Evolutionary conservation across 371 early-diverging fungal genomes (phyloP).

Genomic region (Zopfochytrium polystomum): DNA sequence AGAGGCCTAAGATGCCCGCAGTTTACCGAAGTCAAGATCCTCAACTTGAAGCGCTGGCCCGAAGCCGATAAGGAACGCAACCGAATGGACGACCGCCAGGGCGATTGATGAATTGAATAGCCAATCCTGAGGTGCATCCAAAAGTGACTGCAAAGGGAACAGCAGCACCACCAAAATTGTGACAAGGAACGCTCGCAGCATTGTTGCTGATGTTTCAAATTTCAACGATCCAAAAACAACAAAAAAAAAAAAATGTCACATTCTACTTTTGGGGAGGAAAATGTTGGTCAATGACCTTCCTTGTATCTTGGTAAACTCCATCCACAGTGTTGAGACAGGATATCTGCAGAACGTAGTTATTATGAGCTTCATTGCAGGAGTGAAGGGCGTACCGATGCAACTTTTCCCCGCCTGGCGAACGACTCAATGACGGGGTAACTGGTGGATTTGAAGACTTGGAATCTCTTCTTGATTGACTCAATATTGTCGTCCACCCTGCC

Average conservation of each 20-base stretch:
- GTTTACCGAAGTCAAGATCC: too few relatives aligned
- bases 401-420: slow-evolving; percentile 71
- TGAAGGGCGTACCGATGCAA: slow-evolving; percentile 55
- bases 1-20: too few relatives aligned
- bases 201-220: too few relatives aligned
- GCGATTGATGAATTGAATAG: too few relatives aligned
- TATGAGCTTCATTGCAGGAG: background rate
- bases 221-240: too few relatives aligned
- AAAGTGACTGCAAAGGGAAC: too few relatives aligned
- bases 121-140: too few relatives aligned
- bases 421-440: slow-evolving; percentile 87
- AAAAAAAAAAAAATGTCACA: background rate
- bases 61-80: too few relatives aligned
- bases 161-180: too few relatives aligned
- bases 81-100: too few relatives aligned
- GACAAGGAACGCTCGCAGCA: too few relatives aligned
- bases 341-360: slow-evolving; percentile 25
- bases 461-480: slow-evolving; percentile 93
- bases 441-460: slow-evolving; percentile 77
- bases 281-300: slow-evolving; percentile 26
- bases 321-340: slow-evolving; percentile 43
- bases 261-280: slow-evolving; percentile 11
- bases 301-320: slow-evolving; percentile 42
- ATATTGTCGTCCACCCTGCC: slow-evolving; percentile 94
- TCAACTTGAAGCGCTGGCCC: too few relatives aligned